Evolutionary conservation across 2,329 filamentous ascomycete species (phyloP), one percentile per base, ranked within the genome.

Genomic region (Emmonsiellopsis sp.): DNA sequence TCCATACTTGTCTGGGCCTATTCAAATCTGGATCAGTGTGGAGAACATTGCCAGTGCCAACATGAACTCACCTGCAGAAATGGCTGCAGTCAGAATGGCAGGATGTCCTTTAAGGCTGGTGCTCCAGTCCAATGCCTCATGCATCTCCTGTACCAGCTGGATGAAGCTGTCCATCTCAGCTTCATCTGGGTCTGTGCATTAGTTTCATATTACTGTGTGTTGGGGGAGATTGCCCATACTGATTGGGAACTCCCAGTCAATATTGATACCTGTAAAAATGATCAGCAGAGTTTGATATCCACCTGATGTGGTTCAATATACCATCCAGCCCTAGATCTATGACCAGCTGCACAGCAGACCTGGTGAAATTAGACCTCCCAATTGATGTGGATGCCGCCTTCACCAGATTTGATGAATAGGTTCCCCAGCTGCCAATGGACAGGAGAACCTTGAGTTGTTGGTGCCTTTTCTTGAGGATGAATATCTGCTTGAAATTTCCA

Each of bases 361-460:
- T 73, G 1, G 86, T 87, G 63, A 94, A 92, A 3, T 58, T 77
- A 59, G 73, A 70, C 6, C 87, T 78, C 3, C 83, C 81, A 1
- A 72, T 69, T 0, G 76, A 73, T 0, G 81, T 84, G 1, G 78
- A 79, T 0, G 81, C 82, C 0, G 88, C 86, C n/a, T 67, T 71
- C 2, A 78, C 74, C 70, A 95, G 93, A 71, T 92, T 91, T 68
- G 80, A 68, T 2, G 83, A 86, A 67, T 85, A 87, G 0, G 82
- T 87, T n/a, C n/a, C n/a, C 83, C 85, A 93, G 13, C 89, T 89
- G 41, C 89, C 89, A 55, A 94, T 88, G 52, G 86, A 90, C 4
- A 96, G 79, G 10, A 96, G 78, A 3, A 86, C 78, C 70, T 94
- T 94, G 54, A 94, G 70, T 51, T 87, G 82, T 16, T 88, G 82